Base-by-base conservation (phyloP, 1,284 basidiomycete genomes). In the Melampsora abietis-canadensis region DNA sequence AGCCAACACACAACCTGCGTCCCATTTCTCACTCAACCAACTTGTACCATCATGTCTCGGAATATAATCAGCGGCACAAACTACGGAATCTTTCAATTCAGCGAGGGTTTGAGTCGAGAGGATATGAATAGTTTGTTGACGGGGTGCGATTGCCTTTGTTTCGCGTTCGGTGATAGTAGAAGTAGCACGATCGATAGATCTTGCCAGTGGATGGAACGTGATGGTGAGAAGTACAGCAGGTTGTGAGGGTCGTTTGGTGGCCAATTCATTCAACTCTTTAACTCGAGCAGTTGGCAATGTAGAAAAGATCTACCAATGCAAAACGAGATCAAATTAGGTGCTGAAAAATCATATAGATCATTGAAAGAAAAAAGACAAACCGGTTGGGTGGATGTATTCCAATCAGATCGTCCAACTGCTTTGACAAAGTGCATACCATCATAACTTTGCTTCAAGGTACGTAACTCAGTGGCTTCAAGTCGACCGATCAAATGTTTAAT, bases 91-190 rank as follows among this genome's bases (percentile, higher is more conserved):
- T 72, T 85, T 85, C 12, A 92, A 80, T 77, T 90, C 88, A n/a
- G 84, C 85, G 0, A 92, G 84, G 0, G 87, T 89, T 78, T 91
- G 88, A 0, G 87, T 88, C n/a, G 89, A 87, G 10, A 89, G 79
- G 6, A 90, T 64, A 63, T 72, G 68, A 47, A 72, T 34, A 19
- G 68, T 72, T 51, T 72, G 68, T 64, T 72, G 59, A 10, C 68
- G 40, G 0, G 68, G 68, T 6, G 68, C 68, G 6, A 72, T 57
- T 1, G 68, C 44, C 27, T 72, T 72, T 19, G 60, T 30, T 21
- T 72, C 68, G 6, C 34, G 46, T 46, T 72, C 68, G 46, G 44
- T 47, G 2, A 30, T 47, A 17, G 40, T 40, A 21, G 51, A 57
- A 0, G 51, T 21, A 14, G 27, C 27, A 57, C 27, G n/a, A 57